Base-by-base conservation (phyloP, 306 rosid species). In the Oemleria cerasiformis region DNA sequence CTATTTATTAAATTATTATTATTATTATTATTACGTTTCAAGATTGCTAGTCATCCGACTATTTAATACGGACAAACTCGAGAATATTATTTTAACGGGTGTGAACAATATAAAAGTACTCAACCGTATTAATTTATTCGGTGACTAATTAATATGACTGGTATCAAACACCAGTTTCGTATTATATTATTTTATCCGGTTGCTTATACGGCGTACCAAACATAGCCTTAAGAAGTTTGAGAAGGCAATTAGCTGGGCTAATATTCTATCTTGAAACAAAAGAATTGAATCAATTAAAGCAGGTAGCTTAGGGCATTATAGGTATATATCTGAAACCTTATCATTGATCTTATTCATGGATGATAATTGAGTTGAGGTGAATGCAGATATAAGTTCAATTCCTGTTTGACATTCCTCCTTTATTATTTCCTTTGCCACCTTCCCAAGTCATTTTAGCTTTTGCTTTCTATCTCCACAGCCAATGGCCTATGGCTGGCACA, bases 391-490 rank as follows among this genome's bases (percentile, higher is more conserved):
- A 64, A 63, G 25, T 63, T 16, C 6, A 42, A 43, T 70, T 75
- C 67, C 77, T 43, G 17, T 54, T 61, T 75, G 80, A 75, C 72
- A 75, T 75, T 75, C 71, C 63, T 42, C 60, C 20, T 23, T 7
- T 48, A 53, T 47, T 62, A 63, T n/a, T 50, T 23, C 12, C 20
- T 25, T 25, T 25, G 30, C 30, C 30, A 25, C 30, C 30, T 25
- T 25, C 30, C 2, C 2, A 2, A 25, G 30, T 25, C 1, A 25
- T 25, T 25, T 25, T 25, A 25, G 14, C 54, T 34, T 40, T 43
- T 16, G 30, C 17, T 21, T 70, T 79, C 38, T 69, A 69, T 70
- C 77, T 64, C 48, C 39, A 64, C 25, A 20, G 53, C 79, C 63
- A 80, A 19, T 21, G 50, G 71, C 30, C 2, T 25, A 19, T 38